Evolutionary conservation across 2,329 filamentous ascomycete species (phyloP).

Genomic region (Lasiodiplodia hormozganensis): DNA sequence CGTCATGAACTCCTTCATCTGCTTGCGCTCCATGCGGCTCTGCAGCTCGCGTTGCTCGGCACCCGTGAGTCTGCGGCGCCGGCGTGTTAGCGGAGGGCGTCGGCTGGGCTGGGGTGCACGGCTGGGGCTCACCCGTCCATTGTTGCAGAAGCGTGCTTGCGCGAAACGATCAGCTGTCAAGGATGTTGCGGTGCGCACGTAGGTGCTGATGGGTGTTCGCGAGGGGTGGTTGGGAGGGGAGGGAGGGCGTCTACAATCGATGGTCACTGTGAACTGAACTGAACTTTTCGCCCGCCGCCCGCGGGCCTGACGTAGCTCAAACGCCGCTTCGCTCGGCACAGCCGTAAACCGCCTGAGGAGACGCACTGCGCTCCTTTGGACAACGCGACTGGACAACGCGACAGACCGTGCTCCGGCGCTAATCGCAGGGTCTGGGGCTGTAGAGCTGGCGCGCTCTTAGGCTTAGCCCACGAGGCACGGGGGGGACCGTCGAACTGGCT

Average conservation of each 20-base stretch:
- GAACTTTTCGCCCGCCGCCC: conserved; percentile 8
- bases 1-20: conserved; percentile 98
- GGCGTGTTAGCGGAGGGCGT: conserved; percentile 23
- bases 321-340: conserved; percentile 10
- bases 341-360: conserved; percentile 27
- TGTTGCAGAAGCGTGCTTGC: conserved; percentile 14
- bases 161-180: conserved; percentile 17
- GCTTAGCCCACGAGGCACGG: not conserved
- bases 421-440: conserved; percentile 2
- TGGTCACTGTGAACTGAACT: not conserved
- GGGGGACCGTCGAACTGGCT: not conserved
- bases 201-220: not conserved
- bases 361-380: not conserved
- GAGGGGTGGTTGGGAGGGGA: too few relatives aligned
- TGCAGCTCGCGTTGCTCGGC: conserved; percentile 92
- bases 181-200: conserved; percentile 15
- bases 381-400: not conserved
- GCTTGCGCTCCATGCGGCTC: conserved; percentile 93
- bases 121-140: conserved; percentile 36
- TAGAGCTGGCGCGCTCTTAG: conserved; percentile 6
- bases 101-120: not conserved
- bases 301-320: conserved; percentile 20
- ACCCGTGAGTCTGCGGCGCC: conserved; percentile 66
- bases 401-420: conserved; percentile 26
- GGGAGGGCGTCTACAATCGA: not conserved